Percentiles rank a stretch among this genome's conserved stretches.
Evolutionary conservation across 2,329 filamentous ascomycete genomes (phyloP).

Genomic region (Arthroderma sp.): DNA sequence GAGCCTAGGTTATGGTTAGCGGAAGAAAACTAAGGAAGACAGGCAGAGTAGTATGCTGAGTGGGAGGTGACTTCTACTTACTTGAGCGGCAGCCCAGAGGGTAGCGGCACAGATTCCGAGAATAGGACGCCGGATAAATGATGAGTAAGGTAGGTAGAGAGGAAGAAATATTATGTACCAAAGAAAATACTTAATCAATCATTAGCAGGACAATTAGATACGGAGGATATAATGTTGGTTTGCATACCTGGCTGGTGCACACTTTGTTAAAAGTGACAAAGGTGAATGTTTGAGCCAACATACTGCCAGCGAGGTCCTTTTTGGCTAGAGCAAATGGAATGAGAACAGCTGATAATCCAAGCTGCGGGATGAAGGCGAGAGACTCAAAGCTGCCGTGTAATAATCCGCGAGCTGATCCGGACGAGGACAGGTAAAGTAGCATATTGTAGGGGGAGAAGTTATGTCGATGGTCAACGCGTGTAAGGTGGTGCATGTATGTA

Average conservation of each 20-base stretch:
- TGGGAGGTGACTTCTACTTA: constrained; percentile 16
- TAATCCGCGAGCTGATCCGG: constrained; percentile 33
- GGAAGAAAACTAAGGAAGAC: no score
- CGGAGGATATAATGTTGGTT: neutral
- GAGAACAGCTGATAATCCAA: constrained; percentile 63
- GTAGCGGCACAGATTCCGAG: constrained; percentile 52
- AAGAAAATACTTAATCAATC: constrained; percentile 66
- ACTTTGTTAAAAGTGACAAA: constrained; percentile 99
- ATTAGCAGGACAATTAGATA: constrained; percentile 3
- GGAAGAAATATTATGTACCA: constrained; percentile 96
- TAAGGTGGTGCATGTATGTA: constrained; percentile 86
- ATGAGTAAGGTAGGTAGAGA: constrained; percentile 72
- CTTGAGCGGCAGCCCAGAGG: constrained; percentile 65
- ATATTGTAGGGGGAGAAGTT: constrained; percentile 97
- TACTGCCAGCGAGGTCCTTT: constrained; percentile 64
- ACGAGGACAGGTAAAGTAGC: constrained; percentile 74
- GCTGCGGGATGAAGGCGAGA: constrained; percentile 76
- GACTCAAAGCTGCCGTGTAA: constrained; percentile 47
- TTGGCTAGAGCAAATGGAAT: constrained; percentile 68
- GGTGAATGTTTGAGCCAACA: constrained; percentile 91
- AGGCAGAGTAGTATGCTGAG: no score
- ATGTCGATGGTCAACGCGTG: constrained; percentile 87
- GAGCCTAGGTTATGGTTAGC: constrained; percentile 27
- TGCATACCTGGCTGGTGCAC: constrained; percentile 80
- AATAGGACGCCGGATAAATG: constrained; percentile 47